These are phyloP conservation scores for Sordariomycetes sp. DNA, from an alignment of 2,329 filamentous ascomycete species.

Conservation along the genomic window DNA sequence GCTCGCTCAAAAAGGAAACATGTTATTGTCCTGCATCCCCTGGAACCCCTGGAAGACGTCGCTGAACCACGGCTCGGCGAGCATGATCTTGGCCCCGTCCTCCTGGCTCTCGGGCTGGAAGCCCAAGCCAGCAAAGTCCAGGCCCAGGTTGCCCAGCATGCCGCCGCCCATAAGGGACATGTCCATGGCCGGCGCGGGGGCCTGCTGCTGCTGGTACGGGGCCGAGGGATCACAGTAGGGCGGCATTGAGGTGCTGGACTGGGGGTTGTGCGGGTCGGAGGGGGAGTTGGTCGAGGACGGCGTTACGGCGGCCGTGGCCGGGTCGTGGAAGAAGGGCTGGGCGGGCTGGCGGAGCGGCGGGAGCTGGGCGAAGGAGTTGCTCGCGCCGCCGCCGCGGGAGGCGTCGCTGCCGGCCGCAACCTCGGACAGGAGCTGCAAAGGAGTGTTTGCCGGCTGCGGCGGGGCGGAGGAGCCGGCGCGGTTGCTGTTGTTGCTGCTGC, in stretches of 20 bases:
- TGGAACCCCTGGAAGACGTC: slow-evolving; percentile 25
- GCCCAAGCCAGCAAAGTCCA: slow-evolving; percentile 20
- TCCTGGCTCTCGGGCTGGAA: slow-evolving; percentile 15
- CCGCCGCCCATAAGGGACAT: slow-evolving; percentile 6
- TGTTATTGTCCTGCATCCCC: slow-evolving; percentile 8
- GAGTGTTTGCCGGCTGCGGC: slow-evolving; percentile 33
- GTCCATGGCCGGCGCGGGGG: neutral
- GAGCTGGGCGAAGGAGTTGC: slow-evolving; percentile 6
- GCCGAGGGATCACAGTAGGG: slow-evolving; percentile 1
- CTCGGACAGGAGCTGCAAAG: slow-evolving; percentile 47
- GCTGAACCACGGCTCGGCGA: slow-evolving; percentile 30
- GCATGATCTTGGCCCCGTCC: slow-evolving; percentile 23
- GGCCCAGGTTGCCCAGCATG: slow-evolving; percentile 13
- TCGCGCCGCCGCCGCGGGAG: slow-evolving; percentile 6
- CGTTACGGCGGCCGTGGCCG: slow-evolving; percentile 5
- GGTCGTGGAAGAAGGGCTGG: slow-evolving; percentile 28
- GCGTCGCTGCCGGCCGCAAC: slow-evolving; percentile 38
- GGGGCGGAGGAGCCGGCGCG: slow-evolving; percentile 9
- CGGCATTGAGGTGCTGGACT: slow-evolving; percentile 1
- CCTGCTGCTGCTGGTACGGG: slow-evolving; percentile 1
- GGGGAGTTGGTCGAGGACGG: slow-evolving; percentile 8
- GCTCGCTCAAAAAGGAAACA: slow-evolving; percentile 26
- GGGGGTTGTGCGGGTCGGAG: slow-evolving; percentile 1
- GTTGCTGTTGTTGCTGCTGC: slow-evolving; percentile 5
- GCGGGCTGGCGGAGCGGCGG: slow-evolving; percentile 10